Evolutionary conservation across 2,329 filamentous ascomycete genomes (phyloP), one percentile per base, ranked within the genome.

Genomic region (Phialocephala sp.): DNA sequence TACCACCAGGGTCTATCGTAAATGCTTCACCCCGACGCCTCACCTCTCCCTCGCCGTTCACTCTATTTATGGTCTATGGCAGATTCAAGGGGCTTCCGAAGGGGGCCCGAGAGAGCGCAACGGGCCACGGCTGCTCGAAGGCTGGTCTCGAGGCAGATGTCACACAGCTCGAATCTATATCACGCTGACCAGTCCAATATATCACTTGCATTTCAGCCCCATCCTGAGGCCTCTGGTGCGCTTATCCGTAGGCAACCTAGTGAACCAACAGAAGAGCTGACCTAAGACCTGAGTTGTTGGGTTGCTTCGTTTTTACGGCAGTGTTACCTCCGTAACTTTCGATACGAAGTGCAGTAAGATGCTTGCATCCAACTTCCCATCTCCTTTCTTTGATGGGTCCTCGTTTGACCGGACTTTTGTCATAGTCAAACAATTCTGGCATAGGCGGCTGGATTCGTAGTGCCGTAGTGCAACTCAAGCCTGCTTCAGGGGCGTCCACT

Each of bases 251-350:
- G 24, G 4, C 22, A 20, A 18, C 12, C 37, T 41, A 8, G 24
- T 9, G 4, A 24, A 59, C 37, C 32, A 57, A 22, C 18, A 50
- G 36, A 35, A 62, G 57, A 63, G 67, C 66, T 71, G 69, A 68
- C 65, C 66, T 68, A 66, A 68, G 66, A 69, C 66, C 63, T 50
- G 22, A 52, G 57, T 32, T 32, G 50, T 35, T 54, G 24, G 22
- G 24, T 54, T 54, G 50, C 50, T 54, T 54, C 50, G 50, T 54
- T 54, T 47, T 54, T 27, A 24, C 50, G 50, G 24, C 27, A 64
- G 59, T 55, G 67, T 67, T 50, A 66, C 69, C 66, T 54, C 47
- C 65, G 52, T 37, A 64, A 56, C 65, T 55, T 12, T 50, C 45
- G 54, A 62, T 20, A 60, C 60, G 56, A 60, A 47, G 60, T 57